phyloP scores from a whole-genome alignment of 371 early-diverging fungal species.

The Fennellomyces sp. region DNA sequence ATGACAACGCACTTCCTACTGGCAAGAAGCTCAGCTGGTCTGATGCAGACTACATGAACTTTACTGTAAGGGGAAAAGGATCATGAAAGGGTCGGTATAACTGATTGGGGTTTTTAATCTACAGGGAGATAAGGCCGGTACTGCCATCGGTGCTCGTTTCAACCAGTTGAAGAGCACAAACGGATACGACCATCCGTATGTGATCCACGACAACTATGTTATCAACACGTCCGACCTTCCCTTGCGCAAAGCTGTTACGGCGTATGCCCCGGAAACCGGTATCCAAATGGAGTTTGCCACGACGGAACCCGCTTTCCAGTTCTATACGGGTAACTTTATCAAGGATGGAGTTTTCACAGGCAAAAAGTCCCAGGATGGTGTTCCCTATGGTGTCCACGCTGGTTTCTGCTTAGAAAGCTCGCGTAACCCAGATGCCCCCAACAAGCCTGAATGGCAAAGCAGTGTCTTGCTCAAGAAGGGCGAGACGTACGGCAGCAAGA shows the following conservation, averaged over 20 bases:
- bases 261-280: constrained; percentile 62
- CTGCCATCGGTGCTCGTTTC: constrained; percentile 46
- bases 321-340: constrained; percentile 76
- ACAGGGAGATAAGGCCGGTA: constrained; percentile 39
- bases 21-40: constrained; percentile 52
- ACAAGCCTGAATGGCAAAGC: constrained; percentile 56
- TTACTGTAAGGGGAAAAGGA: constrained; percentile 37
- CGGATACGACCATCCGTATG: constrained; percentile 71
- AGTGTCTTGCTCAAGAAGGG: constrained; percentile 52
- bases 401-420: constrained; percentile 75
- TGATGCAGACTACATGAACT: constrained; percentile 55
- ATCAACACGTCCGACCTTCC: constrained; percentile 40
- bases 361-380: constrained; percentile 37
- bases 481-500: constrained; percentile 49
- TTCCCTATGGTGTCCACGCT: constrained; percentile 37
- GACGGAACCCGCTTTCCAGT: constrained; percentile 74
- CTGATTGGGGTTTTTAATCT: not conserved
- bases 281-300: constrained; percentile 62
- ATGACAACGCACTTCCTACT: constrained; percentile 65
- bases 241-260: constrained; percentile 44
- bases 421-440: constrained; percentile 71
- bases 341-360: constrained; percentile 29
- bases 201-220: constrained; percentile 44
- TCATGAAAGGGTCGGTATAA: not conserved
- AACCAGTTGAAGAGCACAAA: constrained; percentile 35